Base-by-base conservation (phyloP, 768 basidiomycete genomes). In the Leucosporidium scottii region DNA sequence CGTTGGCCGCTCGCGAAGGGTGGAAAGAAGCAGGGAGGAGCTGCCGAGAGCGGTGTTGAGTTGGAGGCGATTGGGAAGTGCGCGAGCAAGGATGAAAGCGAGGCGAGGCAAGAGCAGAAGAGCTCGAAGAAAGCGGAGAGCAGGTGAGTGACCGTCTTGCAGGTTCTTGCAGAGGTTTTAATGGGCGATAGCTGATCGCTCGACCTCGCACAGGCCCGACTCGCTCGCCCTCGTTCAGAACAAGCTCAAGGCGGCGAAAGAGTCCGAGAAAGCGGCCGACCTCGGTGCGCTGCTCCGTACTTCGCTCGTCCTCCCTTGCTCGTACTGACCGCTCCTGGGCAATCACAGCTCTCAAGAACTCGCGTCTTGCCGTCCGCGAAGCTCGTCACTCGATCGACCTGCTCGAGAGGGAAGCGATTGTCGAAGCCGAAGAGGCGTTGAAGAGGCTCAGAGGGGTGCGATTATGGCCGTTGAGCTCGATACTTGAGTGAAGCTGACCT, bases 331-430 rank as follows among this genome's bases (percentile, higher is more conserved):
- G 6, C n/a, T 50, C 17, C n/a, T 50, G 4, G 8, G 10, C 17
- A 6, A 13, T 1, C 23, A 6, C 50, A 67, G 66, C 66, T 7
- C 51, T 67, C 39, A 25, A 34, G 7, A 51, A 36, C 31, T 59
- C 61, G 1, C 48, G 66, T 3, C 13, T 25, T 1, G 61, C 66
- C 0, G 62, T 63, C n/a, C 48, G 47, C 20, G 66, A 59, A 2
- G 66, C 66, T 8, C 54, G 44, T 39, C n/a, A 50, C 23, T 61
- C 62, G 51, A 67, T 67, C 25, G 39, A 17, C 30, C 34, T 34
- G 61, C 62, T 67, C 30, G 61, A 67, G 58, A 12, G 25, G 13
- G 66, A 67, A 48, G 66, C 66, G 21, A 58, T 59, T 56, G 25
- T 18, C 17, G 66, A 67, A 27, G 53, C 59, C 1, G 50, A 27